phyloP scores from a whole-genome alignment of 805 yeast species.

The Ogataea ganodermae region DNA sequence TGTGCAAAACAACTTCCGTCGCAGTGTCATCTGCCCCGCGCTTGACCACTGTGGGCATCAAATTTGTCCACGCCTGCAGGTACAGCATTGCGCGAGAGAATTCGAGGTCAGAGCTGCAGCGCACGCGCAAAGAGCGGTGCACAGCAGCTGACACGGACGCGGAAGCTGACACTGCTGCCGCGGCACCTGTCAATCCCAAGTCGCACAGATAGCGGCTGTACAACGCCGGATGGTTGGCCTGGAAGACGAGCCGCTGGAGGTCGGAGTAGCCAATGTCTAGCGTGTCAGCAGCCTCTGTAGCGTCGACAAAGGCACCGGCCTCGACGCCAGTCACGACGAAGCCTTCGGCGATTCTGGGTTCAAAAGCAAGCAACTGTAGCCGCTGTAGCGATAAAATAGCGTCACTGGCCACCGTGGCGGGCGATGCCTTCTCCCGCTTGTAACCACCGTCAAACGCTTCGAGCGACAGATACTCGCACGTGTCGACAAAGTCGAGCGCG shows the following conservation, averaged over 20 bases:
- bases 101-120: constrained; percentile 3
- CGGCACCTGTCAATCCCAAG: neutral
- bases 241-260: constrained; percentile 1
- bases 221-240: neutral
- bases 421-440: constrained; percentile 2
- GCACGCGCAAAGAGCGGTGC: neutral
- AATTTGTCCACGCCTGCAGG: constrained; percentile 1
- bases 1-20: neutral
- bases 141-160: neutral
- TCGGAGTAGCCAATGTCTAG: neutral
- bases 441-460: constrained; percentile 9
- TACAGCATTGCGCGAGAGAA: constrained; percentile 1
- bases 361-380: constrained; percentile 4
- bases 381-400: constrained; percentile 1
- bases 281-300: neutral
- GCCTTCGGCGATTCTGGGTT: neutral
- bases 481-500: neutral
- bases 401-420: constrained; percentile 1
- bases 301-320: neutral
- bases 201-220: neutral
- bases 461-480: constrained; percentile 2
- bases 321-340: constrained; percentile 1
- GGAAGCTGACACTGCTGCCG: neutral
- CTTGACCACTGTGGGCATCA: neutral
- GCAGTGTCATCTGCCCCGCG: constrained; percentile 1